Evolutionary conservation across 2,329 filamentous ascomycete genomes (phyloP).

Genomic region (Cryphonectria naterciae): DNA sequence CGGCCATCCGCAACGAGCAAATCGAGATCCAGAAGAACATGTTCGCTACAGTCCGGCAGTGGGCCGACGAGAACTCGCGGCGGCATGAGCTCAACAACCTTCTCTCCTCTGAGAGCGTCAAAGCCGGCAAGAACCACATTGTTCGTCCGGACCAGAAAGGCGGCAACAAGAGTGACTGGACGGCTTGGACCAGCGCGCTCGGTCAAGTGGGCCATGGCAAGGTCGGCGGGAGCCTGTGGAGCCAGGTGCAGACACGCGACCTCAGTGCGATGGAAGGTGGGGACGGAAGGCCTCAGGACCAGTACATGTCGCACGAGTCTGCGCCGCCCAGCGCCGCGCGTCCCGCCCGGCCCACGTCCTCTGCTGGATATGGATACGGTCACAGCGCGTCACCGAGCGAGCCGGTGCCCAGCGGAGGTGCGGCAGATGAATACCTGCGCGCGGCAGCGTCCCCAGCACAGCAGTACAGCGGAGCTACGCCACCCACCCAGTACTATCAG

Average conservation of each 20-base stretch:
- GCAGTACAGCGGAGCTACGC: constrained; percentile 34
- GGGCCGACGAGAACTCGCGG: constrained; percentile 73
- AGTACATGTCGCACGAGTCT: constrained; percentile 31
- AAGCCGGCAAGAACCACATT: constrained; percentile 78
- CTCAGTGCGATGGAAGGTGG: constrained; percentile 57
- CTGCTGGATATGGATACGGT: constrained; percentile 19
- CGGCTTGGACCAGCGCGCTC: constrained; percentile 43
- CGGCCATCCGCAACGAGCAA: constrained; percentile 74
- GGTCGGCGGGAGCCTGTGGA: constrained; percentile 63
- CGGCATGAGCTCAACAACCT: constrained; percentile 71
- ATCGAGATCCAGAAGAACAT: constrained; percentile 84
- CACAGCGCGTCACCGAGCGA: constrained; percentile 5
- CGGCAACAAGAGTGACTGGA: constrained; percentile 39
- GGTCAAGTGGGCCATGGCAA: constrained; percentile 54
- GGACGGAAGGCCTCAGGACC: constrained; percentile 41
- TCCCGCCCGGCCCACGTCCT: constrained; percentile 32
- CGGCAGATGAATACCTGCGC: constrained; percentile 28
- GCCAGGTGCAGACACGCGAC: constrained; percentile 63
- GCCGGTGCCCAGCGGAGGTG: constrained; percentile 18
- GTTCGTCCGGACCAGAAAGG: constrained; percentile 41
- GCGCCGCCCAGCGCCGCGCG: constrained; percentile 28
- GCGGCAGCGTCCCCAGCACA: constrained; percentile 29
- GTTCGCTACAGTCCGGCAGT: constrained; percentile 83
- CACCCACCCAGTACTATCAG: constrained; percentile 38
- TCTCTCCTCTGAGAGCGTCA: constrained; percentile 84